Percentiles rank a stretch among this genome's conserved stretches.
Conservation (phyloP, 2,329 filamentous ascomycete species). For the Hirsutella minnesotensis region DNA sequence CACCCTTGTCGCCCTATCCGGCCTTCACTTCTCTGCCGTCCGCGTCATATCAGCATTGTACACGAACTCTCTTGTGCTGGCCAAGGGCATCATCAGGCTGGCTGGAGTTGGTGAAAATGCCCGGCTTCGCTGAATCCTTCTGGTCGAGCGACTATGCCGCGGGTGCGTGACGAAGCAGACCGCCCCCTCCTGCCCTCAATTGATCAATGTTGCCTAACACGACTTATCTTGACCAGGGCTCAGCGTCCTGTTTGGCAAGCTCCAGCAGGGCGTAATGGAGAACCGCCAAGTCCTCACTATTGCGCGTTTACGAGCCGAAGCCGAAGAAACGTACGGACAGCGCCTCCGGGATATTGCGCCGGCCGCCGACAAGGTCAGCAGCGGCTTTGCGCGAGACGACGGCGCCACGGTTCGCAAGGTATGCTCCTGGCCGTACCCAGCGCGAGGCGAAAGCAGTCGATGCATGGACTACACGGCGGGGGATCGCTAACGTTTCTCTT, state of each 20-base stretch:
- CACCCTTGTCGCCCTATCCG: neutral
- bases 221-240: conserved; percentile 43
- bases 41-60: neutral
- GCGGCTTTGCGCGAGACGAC: conserved; percentile 83
- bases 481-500: too few species aligned
- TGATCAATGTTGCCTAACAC: neutral
- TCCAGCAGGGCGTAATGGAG: conserved; percentile 90
- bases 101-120: conserved; percentile 43
- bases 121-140: conserved; percentile 88
- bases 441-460: neutral
- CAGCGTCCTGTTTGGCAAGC: conserved; percentile 88
- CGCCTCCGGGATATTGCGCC: conserved; percentile 72
- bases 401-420: conserved; percentile 94
- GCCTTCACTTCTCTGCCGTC: neutral
- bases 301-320: conserved; percentile 87
- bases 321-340: conserved; percentile 80
- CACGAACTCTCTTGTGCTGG: neutral
- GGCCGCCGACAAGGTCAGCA: conserved; percentile 66
- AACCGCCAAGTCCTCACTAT: conserved; percentile 90
- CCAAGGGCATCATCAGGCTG: neutral
- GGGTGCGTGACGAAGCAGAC: conserved; percentile 38
- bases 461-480: neutral
- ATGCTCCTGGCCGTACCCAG: conserved; percentile 6
- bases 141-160: conserved; percentile 97
- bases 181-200: conserved; percentile 1